These are phyloP conservation scores for Achaetomium macrosporum DNA, from an alignment of 2,329 filamentous ascomycete species.

Conservation along the genomic window DNA sequence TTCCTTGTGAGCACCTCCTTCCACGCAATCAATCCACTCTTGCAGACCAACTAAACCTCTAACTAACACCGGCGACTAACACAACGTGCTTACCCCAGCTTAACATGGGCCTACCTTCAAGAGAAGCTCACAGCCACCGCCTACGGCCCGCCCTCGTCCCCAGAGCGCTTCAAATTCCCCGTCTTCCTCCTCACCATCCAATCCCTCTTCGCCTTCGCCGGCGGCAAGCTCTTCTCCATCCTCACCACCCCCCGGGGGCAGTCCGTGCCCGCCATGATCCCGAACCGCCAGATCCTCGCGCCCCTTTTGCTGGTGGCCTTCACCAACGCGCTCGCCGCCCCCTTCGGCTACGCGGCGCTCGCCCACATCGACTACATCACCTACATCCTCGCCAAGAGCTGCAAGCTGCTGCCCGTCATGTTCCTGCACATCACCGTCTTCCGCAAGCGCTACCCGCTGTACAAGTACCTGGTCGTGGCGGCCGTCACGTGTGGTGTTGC, in stretches of 20 bases:
- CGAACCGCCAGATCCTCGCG: slow-evolving; percentile 64
- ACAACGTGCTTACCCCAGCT: slow-evolving; percentile 40
- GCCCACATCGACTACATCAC: slow-evolving; percentile 97
- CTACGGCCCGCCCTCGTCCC: slow-evolving; percentile 52
- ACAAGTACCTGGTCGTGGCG: slow-evolving; percentile 92
- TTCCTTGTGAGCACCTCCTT: slow-evolving; percentile 65
- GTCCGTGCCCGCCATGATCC: slow-evolving; percentile 63
- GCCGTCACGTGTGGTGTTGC: slow-evolving; percentile 90
- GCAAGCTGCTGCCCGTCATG: slow-evolving; percentile 99
- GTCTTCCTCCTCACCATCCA: slow-evolving; percentile 96
- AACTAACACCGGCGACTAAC: neutral
- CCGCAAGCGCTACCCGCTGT: slow-evolving; percentile 79
- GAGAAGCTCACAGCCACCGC: slow-evolving; percentile 93
- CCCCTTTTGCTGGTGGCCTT: slow-evolving; percentile 81
- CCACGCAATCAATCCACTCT: neutral
- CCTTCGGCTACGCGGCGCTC: slow-evolving; percentile 89
- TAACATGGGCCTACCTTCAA: slow-evolving; percentile 95
- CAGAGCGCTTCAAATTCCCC: slow-evolving; percentile 79
- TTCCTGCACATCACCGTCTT: slow-evolving; percentile 90
- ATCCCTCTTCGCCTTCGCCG: slow-evolving; percentile 77
- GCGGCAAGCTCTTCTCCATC: slow-evolving; percentile 75
- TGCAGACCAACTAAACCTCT: neutral
- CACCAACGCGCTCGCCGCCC: slow-evolving; percentile 83
- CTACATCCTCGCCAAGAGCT: slow-evolving; percentile 93
- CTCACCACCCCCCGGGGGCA: slow-evolving; percentile 51